Evolutionary conservation across 768 basidiomycete genomes (phyloP), one percentile per base, ranked within the genome.

Genomic region (Kwoniella bestiolae): DNA sequence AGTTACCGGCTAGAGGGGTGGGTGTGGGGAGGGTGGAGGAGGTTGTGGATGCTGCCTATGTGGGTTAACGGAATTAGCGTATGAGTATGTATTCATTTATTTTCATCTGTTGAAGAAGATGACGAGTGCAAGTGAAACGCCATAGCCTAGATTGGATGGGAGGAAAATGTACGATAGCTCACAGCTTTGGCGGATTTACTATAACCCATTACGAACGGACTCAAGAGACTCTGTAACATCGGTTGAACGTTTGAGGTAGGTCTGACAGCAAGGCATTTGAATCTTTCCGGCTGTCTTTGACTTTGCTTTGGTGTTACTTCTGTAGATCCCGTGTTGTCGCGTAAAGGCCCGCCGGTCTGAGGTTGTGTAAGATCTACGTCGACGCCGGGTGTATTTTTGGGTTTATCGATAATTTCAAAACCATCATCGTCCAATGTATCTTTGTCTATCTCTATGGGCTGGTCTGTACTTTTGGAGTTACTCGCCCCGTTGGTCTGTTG

Each of bases 141-240:
- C n/a, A 63, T 49, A 29, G 11, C 25, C 14, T 32, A 63, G 38
- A 56, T 11, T 35, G 4, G 55, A 12, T 56, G 12, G 59, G 28
- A 59, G 55, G 29, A 41, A 9, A 21, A 18, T 25, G 14, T 16
- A 31, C 12, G 31, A 18, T 16, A 8, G 72, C 74, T 63, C 52
- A 76, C 75, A 11, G 72, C 67, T 56, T 71, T 59, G n/a, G 77
- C 74, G 7, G 68, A 56, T 61, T 78, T 78, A 3, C 70, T 71
- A 26, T 76, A 49, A 50, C 77, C 77, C 63, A 78, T 65, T 3
- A 76, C 77, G 56, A 78, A 73, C 14, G 72, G 69, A 50, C 66
- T 76, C 34, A 74, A 56, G 18, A 78, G 61, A 31, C 68, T 69
- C n/a, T 74, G 68, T 7, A 78, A 46, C 18, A 78, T 45, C 6